phyloP scores from a whole-genome alignment of 225 moss, liverwort and hornwort genomes.

The Polytrichum commune region DNA sequence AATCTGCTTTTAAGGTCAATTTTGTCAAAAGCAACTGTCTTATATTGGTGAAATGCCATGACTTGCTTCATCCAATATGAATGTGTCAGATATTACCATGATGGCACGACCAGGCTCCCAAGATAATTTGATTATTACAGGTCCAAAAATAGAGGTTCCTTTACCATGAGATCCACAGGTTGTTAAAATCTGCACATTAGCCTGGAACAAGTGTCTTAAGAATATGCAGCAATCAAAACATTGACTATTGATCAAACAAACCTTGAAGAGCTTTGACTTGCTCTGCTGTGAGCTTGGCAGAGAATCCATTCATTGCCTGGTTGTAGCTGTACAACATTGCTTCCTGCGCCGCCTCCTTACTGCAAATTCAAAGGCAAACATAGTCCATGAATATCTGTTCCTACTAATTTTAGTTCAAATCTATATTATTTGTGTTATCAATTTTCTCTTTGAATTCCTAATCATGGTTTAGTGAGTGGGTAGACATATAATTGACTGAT shows the following conservation, averaged over 20 bases:
- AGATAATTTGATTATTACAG: too few species aligned
- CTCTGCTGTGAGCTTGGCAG: slow-evolving; percentile 53
- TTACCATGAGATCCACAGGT: too few species aligned
- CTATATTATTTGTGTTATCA: neutral
- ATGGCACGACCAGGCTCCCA: too few species aligned
- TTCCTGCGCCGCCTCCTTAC: slow-evolving; percentile 44
- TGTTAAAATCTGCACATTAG: too few species aligned
- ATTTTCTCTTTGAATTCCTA: neutral
- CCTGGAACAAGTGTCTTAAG: too few species aligned
- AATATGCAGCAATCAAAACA: neutral
- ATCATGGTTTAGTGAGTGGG: neutral
- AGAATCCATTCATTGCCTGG: slow-evolving; percentile 50
- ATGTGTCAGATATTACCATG: too few species aligned
- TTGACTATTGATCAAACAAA: neutral
- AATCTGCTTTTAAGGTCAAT: too few species aligned
- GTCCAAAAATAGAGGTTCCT: too few species aligned
- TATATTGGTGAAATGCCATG: too few species aligned
- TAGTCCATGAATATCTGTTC: neutral
- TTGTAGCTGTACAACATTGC: slow-evolving; percentile 48
- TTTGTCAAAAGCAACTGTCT: too few species aligned
- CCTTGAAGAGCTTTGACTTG: slow-evolving; percentile 50
- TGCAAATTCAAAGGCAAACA: slow-evolving; percentile 13
- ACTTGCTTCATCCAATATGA: too few species aligned
- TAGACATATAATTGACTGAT: neutral
- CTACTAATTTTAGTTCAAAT: neutral